Evolutionary conservation across 2,329 filamentous ascomycete species (phyloP).

Genomic region (Exserohilum rostratum): DNA sequence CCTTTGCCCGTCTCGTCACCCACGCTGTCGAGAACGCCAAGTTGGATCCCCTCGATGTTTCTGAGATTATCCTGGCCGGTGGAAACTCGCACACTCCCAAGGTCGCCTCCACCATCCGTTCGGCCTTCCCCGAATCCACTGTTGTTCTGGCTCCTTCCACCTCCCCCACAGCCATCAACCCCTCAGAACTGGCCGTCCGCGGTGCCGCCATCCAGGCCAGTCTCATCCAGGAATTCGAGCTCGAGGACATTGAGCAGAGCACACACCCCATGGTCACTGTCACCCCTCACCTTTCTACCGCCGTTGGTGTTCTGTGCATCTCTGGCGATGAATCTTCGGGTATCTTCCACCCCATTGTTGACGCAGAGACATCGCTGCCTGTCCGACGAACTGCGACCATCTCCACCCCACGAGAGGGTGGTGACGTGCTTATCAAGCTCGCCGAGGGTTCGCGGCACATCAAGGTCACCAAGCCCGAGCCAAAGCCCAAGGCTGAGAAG

Average conservation of each 20-base stretch:
- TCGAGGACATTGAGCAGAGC: conserved; percentile 91
- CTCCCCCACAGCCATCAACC: conserved; percentile 79
- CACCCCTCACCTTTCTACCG: conserved; percentile 85
- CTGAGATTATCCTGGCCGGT: conserved; percentile 92
- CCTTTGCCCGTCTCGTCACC: conserved; percentile 85
- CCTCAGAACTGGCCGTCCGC: conserved; percentile 84
- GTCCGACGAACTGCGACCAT: conserved; percentile 85
- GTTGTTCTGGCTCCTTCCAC: conserved; percentile 83
- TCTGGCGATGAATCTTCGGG: conserved; percentile 65
- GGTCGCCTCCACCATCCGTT: conserved; percentile 79
- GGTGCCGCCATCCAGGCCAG: conserved; percentile 96
- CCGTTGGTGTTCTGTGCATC: conserved; percentile 81
- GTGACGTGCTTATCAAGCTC: conserved; percentile 86
- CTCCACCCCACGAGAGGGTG: conserved; percentile 75
- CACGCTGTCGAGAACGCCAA: conserved; percentile 88
- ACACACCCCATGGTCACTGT: conserved; percentile 95
- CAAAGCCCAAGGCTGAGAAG: conserved; percentile 72
- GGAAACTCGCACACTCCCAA: conserved; percentile 93
- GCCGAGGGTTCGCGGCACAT: conserved; percentile 90
- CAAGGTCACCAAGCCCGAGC: conserved; percentile 87
- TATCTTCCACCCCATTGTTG: conserved; percentile 80
- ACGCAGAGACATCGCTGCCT: conserved; percentile 86
- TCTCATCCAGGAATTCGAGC: conserved; percentile 92
- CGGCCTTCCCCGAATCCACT: conserved; percentile 81
- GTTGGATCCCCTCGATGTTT: conserved; percentile 88